phyloP scores from a whole-genome alignment of 1,284 basidiomycete species.

The Meira nashicola region DNA sequence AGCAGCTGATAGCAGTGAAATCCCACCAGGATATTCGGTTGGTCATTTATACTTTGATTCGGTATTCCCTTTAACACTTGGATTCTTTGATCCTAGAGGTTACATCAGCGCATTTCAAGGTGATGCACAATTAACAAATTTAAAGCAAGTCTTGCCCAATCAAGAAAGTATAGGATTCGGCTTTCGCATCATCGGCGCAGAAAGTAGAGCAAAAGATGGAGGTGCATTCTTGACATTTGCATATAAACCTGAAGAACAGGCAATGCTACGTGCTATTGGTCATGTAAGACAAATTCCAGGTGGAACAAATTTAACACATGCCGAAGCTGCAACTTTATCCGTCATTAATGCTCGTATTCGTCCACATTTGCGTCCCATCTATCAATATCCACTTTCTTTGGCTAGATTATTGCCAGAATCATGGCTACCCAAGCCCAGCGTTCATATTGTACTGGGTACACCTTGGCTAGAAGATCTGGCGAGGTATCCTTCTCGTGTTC shows the following conservation, averaged over 20 bases:
- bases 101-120: conserved; percentile 28
- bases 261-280: conserved; percentile 11
- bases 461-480: conserved; percentile 46
- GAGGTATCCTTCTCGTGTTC: conserved; percentile 31
- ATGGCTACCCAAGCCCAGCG: conserved; percentile 26
- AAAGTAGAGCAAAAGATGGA: conserved; percentile 36
- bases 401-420: conserved; percentile 20
- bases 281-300: not conserved
- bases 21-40: conserved; percentile 10
- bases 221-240: conserved; percentile 28
- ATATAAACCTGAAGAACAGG: conserved; percentile 17
- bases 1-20: conserved; percentile 4
- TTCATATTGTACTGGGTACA: conserved; percentile 41
- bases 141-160: conserved; percentile 31
- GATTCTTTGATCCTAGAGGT: conserved; percentile 38
- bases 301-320: not conserved
- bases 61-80: conserved; percentile 41
- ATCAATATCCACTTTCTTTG: conserved; percentile 23
- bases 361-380: conserved; percentile 18
- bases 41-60: conserved; percentile 43
- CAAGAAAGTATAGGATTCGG: conserved; percentile 33
- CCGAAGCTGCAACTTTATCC: conserved; percentile 26
- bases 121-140: conserved; percentile 23
- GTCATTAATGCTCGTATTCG: conserved; percentile 34
- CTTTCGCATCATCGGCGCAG: conserved; percentile 40